Base-by-base conservation (phyloP, 441 rosid genomes). In the Euphorbia schlechtendalii region DNA sequence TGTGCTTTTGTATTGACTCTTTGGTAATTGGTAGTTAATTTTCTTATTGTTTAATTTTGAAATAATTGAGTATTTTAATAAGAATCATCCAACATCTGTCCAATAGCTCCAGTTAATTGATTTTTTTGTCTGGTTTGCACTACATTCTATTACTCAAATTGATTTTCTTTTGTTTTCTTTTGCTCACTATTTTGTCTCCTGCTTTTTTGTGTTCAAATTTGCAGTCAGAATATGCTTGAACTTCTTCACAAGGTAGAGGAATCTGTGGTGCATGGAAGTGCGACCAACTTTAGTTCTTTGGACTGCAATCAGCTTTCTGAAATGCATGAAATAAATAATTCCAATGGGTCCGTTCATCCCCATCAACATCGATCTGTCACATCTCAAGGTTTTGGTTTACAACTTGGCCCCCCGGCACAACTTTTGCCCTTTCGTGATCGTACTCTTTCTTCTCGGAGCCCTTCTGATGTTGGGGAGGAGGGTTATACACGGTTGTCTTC, bases 171-270 rank as follows among this genome's bases (percentile, higher is more conserved):
- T 30, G 59, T 64, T 11, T 32, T 18, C n/a, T 17, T 49, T 58
- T 41, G 54, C 24, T 30, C 57, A 24, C 40, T 55, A 22, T 41
- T 18, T 38, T 59, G 49, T 24, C 14, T 53, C 22, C 43, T 56
- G 22, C 1, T 9, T 36, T 21, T 24, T 52, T 52, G 28, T 55
- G 41, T 48, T 58, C 30, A 49, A 54, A 38, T 63, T 32, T 55
- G 76, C 84, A 90, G 98, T 74, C 86, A 86, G 75, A 84, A 89
- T 70, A 87, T 90, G 92, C 84, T 88, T 61, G 96, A 90, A 78
- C 91, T 87, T 75, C 85, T 90, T 76, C 83, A 90, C 69, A 90
- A 88, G 83, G 88, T 90, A 71, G 88, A 88, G 69, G 87, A 83
- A 58, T 76, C 91, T 27, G 73, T 76, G 65, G 89, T 83, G 61